Base-by-base conservation (phyloP, 2,329 filamentous ascomycete species). In the Beauveria scarabaeidicola region DNA sequence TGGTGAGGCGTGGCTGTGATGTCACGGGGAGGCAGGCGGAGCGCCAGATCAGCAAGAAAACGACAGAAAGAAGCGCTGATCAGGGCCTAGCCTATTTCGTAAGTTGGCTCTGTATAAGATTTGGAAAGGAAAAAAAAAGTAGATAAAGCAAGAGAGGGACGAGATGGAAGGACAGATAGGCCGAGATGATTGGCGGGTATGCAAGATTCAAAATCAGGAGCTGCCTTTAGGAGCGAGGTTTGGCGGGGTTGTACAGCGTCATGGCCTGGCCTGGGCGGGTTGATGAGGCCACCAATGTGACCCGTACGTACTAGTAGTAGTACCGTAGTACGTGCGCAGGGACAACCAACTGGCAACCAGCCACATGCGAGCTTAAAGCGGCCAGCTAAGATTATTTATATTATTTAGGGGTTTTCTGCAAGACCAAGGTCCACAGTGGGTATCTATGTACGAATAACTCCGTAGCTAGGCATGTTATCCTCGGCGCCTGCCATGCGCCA, bases 161-260 rank as follows among this genome's bases (percentile, higher is more conserved):
- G 29, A 43, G 23, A 53, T 41, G 32, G 44, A 46, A 32, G 36
- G 29, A 10, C n/a, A 25, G 44, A 43, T 38, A 50, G 21, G 59
- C 38, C 58, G 58, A 58, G 32, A 50, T 46, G 52, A 32, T 58
- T 17, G 41, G 32, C 50, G 57, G 57, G 29, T 53, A 47, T 59
- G 57, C 29, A 59, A 29, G 57, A 59, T 59, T 38, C 57, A 59
- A 53, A 58, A 53, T 38, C 50, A 52, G 57, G 57, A 53, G 57
- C 50, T 41, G 29, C 19, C 11, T 15, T 15, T 32, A 32, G 48
- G 48, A 47, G 38, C 25, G 41, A 59, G 50, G 56, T 52, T 52
- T 59, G 56, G 56, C 56, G 56, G 47, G 50, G 47, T 59, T 29
- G 40, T 13, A 21, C n/a, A 36, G 38, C 29, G 21, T 36, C 27